A percentile compares a stretch with the other conserved stretches of the same genome.
phyloP scores from a whole-genome alignment of 192 early-diverging fungal genomes.

The Allomyces macrogynus region DNA sequence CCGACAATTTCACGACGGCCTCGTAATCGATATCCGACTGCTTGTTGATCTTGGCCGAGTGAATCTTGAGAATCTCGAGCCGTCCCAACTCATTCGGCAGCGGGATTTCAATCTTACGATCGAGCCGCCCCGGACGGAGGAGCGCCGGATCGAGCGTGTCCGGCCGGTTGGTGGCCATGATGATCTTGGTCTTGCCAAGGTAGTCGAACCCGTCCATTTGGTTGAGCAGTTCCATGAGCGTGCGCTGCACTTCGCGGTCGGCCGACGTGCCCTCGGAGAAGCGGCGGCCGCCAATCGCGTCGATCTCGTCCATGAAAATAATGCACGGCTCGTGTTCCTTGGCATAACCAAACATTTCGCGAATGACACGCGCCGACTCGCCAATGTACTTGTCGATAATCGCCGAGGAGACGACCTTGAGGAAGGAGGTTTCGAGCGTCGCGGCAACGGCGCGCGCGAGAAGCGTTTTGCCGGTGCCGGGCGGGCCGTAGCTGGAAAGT shows the following conservation, averaged over 20 bases:
- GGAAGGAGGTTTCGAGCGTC: conserved; percentile 92
- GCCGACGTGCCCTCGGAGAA: conserved; percentile 98
- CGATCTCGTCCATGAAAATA: conserved; percentile 99
- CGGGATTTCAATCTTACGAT: conserved; percentile 99
- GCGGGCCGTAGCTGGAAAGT: conserved; percentile 50
- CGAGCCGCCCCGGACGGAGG: conserved; percentile 82
- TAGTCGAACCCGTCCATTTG: conserved; percentile 99
- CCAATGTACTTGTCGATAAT: conserved; percentile 99
- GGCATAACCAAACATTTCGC: conserved; percentile 99
- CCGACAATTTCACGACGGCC: conserved; percentile 91
- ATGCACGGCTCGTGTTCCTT: conserved; percentile 99
- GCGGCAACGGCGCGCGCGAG: conserved; percentile 91
- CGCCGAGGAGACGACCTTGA: conserved; percentile 94
- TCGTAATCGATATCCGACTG: conserved; percentile 97
- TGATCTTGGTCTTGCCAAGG: conserved; percentile 92
- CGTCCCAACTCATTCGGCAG: conserved; percentile 95
- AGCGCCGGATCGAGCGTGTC: conserved; percentile 98
- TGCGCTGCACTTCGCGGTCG: conserved; percentile 99
- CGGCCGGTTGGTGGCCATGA: conserved; percentile 98
- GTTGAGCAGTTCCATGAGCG: conserved; percentile 96
- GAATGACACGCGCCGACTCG: conserved; percentile 85
- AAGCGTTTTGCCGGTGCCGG: conserved; percentile 95
- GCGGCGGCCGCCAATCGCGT: conserved; percentile 95
- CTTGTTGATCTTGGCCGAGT: conserved; percentile 79
- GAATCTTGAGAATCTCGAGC: conserved; percentile 94